A percentile compares a stretch with the other conserved stretches of the same genome.
Conservation (phyloP, 2,329 filamentous ascomycete species). For the Aspergillus neotritici region DNA sequence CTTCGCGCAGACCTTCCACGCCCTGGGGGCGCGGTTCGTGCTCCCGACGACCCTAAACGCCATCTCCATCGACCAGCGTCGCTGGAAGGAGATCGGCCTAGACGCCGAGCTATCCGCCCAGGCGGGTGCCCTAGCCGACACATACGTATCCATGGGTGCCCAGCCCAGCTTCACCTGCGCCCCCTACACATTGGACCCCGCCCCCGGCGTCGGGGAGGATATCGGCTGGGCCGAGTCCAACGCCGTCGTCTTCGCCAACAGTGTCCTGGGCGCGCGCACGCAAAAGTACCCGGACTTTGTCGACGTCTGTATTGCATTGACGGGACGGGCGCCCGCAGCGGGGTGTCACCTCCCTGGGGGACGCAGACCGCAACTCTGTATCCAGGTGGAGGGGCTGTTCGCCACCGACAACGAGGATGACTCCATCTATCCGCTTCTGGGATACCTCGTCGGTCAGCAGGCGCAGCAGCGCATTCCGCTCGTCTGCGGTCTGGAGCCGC, state of each 20-base stretch:
- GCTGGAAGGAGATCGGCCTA: conserved; percentile 37
- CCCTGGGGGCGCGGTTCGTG: conserved; percentile 31
- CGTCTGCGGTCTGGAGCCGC: conserved; percentile 30
- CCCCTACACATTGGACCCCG: conserved; percentile 37
- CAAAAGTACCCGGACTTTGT: conserved; percentile 45
- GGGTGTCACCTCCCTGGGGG: conserved; percentile 24
- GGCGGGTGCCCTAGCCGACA: conserved; percentile 31
- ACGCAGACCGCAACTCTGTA: conserved; percentile 11
- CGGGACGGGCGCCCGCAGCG: conserved; percentile 31
- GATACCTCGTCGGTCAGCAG: conserved; percentile 33
- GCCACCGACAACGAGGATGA: conserved; percentile 22
- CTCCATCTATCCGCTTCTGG: conserved; percentile 36
- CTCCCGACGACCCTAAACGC: conserved; percentile 42
- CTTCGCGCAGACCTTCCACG: conserved; percentile 34
- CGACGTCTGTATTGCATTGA: conserved; percentile 42
- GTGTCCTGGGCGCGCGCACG: conserved; percentile 41
- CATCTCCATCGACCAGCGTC: conserved; percentile 40
- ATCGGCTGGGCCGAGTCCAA: conserved; percentile 45
- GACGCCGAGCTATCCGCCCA: conserved; percentile 25
- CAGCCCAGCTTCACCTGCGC: conserved; percentile 42
- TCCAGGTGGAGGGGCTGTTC: neutral
- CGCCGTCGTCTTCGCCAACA: conserved; percentile 45
- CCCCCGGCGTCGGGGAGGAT: conserved; percentile 35
- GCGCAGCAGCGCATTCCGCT: conserved; percentile 31
- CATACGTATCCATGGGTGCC: conserved; percentile 40